Conservation (phyloP, 1,284 basidiomycete genomes). For the Fomitiporia mediterranea region DNA sequence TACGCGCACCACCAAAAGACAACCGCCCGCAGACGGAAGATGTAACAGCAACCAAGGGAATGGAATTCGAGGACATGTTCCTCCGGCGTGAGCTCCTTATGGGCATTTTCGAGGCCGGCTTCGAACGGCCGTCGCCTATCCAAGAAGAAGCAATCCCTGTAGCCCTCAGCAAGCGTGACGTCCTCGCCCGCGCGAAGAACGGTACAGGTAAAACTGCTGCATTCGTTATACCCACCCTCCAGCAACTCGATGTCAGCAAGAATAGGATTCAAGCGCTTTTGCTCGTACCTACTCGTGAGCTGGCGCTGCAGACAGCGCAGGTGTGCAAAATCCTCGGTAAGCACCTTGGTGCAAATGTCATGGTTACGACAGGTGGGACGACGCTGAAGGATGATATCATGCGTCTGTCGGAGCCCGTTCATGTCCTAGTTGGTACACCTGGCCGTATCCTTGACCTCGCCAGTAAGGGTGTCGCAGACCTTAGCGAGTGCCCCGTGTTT, state of each 20-base stretch:
- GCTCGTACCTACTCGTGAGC: constrained; percentile 92
- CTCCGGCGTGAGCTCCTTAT: constrained; percentile 65
- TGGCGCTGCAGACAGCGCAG: constrained; percentile 94
- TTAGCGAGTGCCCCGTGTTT: constrained; percentile 92
- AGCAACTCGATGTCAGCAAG: constrained; percentile 84
- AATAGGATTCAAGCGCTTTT: constrained; percentile 93
- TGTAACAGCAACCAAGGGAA: constrained; percentile 86
- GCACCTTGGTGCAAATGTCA: constrained; percentile 93
- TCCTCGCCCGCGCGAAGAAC: constrained; percentile 90
- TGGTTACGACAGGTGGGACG: constrained; percentile 99
- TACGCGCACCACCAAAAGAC: constrained; percentile 88
- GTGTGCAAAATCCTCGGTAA: constrained; percentile 97
- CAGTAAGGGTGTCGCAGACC: constrained; percentile 90
- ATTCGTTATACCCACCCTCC: constrained; percentile 95
- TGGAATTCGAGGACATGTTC: constrained; percentile 82
- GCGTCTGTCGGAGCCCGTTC: constrained; percentile 85
- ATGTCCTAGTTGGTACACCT: constrained; percentile 96
- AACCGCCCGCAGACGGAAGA: constrained; percentile 91
- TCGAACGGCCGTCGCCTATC: constrained; percentile 95
- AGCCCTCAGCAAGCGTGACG: constrained; percentile 82
- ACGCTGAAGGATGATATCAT: constrained; percentile 98
- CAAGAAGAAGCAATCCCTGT: constrained; percentile 96
- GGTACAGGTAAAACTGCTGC: constrained; percentile 96
- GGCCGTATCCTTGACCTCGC: constrained; percentile 95
- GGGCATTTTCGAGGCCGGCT: constrained; percentile 94